A percentile compares a stretch with the other conserved stretches of the same genome.
phyloP scores from a whole-genome alignment of 345 rosid species.

The Aquilaria sinensis region DNA sequence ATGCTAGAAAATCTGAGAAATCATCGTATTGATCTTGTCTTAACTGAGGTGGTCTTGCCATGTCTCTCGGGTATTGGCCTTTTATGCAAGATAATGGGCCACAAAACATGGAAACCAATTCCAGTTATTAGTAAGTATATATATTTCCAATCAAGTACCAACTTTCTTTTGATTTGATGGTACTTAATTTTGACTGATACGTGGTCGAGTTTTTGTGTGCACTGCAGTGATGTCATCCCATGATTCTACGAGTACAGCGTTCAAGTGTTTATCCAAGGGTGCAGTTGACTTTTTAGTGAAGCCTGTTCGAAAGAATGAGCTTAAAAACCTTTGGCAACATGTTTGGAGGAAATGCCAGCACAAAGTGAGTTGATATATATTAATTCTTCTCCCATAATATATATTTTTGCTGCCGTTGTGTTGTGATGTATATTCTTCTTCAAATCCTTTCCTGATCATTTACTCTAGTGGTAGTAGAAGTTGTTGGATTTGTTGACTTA shows the following conservation, averaged over 20 bases:
- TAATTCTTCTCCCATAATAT: slow-evolving; percentile 11
- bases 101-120: slow-evolving; percentile 42
- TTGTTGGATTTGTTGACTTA: too few relatives aligned
- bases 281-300: slow-evolving; percentile 53
- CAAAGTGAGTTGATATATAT: slow-evolving; percentile 31
- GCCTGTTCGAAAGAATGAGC: slow-evolving; percentile 61
- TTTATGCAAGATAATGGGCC: slow-evolving; percentile 47
- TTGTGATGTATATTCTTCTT: slow-evolving; percentile 17
- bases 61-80: slow-evolving; percentile 51
- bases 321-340: slow-evolving; percentile 58
- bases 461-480: slow-evolving; percentile 39
- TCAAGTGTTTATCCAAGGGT: slow-evolving; percentile 52
- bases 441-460: slow-evolving; percentile 8
- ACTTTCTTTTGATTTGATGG: background rate
- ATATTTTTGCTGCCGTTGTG: slow-evolving; percentile 7
- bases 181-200: slow-evolving; percentile 19
- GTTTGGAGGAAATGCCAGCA: slow-evolving; percentile 48
- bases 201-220: slow-evolving; percentile 27
- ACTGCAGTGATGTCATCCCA: slow-evolving; percentile 54
- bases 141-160: background rate
- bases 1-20: slow-evolving; percentile 37
- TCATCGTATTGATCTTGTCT: slow-evolving; percentile 41
- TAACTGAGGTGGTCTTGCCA: slow-evolving; percentile 57
- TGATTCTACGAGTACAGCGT: slow-evolving; percentile 45
- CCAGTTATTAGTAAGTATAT: slow-evolving; percentile 52